phyloP scores from a whole-genome alignment of 352 stramenopile genomes.

The Phytopythium cucurbitacearum region DNA sequence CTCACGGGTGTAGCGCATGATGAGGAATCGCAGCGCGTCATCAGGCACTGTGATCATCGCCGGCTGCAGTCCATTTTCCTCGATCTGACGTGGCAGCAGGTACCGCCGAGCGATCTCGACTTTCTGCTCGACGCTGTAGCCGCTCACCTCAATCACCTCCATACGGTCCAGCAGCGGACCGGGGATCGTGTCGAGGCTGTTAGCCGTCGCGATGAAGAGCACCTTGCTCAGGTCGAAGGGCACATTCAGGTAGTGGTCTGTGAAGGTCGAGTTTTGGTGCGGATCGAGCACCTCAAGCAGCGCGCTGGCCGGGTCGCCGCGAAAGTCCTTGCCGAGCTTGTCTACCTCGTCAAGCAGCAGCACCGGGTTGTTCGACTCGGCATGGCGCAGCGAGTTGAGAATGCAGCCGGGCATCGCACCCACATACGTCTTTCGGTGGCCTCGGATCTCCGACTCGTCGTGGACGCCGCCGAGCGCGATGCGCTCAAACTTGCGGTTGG shows the following conservation, averaged over 20 bases:
- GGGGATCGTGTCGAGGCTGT: constrained; percentile 77
- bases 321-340: constrained; percentile 76
- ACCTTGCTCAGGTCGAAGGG: constrained; percentile 86
- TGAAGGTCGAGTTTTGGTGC: constrained; percentile 85
- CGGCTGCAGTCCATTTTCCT: constrained; percentile 61
- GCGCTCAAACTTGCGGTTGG: constrained; percentile 71
- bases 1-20: constrained; percentile 84
- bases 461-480: constrained; percentile 75
- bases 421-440: constrained; percentile 86
- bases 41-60: constrained; percentile 44
- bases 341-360: constrained; percentile 87
- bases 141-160: constrained; percentile 79
- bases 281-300: constrained; percentile 85
- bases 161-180: constrained; percentile 76
- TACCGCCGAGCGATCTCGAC: constrained; percentile 76
- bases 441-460: constrained; percentile 82
- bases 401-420: constrained; percentile 84
- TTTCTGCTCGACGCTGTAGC: constrained; percentile 84
- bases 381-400: constrained; percentile 70
- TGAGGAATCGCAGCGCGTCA: constrained; percentile 60
- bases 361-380: constrained; percentile 74
- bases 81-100: constrained; percentile 73
- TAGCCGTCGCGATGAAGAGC: constrained; percentile 83
- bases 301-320: constrained; percentile 57
- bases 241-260: constrained; percentile 83